Conservation (phyloP, 2,329 filamentous ascomycete genomes). For the Epichloe bromicola region DNA sequence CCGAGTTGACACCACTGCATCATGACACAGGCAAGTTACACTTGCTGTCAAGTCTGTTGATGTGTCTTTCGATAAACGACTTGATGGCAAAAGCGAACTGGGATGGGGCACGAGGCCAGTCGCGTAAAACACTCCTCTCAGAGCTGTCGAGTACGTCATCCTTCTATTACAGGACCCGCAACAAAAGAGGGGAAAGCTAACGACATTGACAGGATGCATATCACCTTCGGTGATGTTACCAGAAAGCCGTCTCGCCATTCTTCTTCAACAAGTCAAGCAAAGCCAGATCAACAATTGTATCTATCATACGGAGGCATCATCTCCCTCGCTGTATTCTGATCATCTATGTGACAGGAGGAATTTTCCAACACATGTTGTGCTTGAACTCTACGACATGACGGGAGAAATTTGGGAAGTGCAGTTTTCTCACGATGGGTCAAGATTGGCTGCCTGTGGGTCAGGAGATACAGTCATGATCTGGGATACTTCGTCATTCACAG, state of each 20-base stretch:
- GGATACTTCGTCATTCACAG: conserved; percentile 56
- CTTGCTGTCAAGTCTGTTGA: conserved; percentile 75
- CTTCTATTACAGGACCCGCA: background rate
- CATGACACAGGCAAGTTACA: conserved; percentile 68
- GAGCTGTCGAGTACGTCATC: conserved; percentile 62
- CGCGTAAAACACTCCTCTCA: conserved; percentile 61
- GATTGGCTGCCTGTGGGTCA: conserved; percentile 69
- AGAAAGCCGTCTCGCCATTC: conserved; percentile 68
- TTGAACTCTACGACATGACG: conserved; percentile 58
- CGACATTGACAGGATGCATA: conserved; percentile 53
- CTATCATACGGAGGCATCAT: conserved; percentile 70
- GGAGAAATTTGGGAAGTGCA: conserved; percentile 87
- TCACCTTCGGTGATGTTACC: conserved; percentile 96
- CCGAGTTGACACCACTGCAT: conserved; percentile 76
- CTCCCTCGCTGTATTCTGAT: conserved; percentile 80
- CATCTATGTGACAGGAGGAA: conserved; percentile 68
- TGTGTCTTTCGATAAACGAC: conserved; percentile 71
- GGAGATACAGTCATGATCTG: conserved; percentile 70
- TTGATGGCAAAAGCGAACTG: conserved; percentile 65
- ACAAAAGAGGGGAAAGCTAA: background rate
- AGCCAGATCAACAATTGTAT: conserved; percentile 72
- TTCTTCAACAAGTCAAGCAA: conserved; percentile 74
- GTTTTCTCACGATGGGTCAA: conserved; percentile 79
- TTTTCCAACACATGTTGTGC: conserved; percentile 61
- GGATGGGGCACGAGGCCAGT: conserved; percentile 69